phyloP scores from a whole-genome alignment of 495 filamentous ascomycete species.

The Evernia prunastri region DNA sequence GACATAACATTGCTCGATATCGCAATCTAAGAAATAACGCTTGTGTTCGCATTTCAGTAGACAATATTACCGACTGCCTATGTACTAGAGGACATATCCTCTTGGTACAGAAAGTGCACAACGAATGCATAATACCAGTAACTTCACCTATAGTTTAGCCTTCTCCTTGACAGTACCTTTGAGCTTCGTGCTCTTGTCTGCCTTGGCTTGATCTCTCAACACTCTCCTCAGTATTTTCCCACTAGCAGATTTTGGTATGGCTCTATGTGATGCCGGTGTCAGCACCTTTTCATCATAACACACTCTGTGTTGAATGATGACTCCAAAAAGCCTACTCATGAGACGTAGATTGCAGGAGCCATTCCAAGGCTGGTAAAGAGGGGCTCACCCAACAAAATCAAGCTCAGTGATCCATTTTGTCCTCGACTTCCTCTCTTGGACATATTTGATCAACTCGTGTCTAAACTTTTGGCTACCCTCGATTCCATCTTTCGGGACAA shows the following conservation, averaged over 20 bases:
- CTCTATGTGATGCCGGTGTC: background rate
- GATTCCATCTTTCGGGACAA: slow-evolving; percentile 42
- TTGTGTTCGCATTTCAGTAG: background rate
- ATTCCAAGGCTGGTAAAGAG: background rate
- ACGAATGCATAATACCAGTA: background rate
- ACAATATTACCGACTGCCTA: background rate
- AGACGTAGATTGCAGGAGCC: background rate
- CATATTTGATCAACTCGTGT: slow-evolving; percentile 45
- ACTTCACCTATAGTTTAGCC: slow-evolving; percentile 37
- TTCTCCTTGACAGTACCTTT: slow-evolving; percentile 34
- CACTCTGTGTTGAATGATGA: background rate
- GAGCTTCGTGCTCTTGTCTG: slow-evolving; percentile 19
- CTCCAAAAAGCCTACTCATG: background rate
- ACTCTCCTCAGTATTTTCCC: slow-evolving; percentile 61
- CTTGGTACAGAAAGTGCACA: background rate
- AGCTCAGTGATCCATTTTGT: slow-evolving; percentile 63
- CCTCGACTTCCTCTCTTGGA: slow-evolving; percentile 54
- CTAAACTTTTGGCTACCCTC: slow-evolving; percentile 32
- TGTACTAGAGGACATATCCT: background rate
- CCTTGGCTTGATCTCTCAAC: slow-evolving; percentile 38
- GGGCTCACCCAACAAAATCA: slow-evolving; percentile 42
- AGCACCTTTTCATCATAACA: background rate
- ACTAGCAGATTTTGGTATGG: slow-evolving; percentile 59
- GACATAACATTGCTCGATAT: background rate
- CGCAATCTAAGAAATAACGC: background rate